Conservation (phyloP, 345 rosid species). For the Lumnitzera littorea region DNA sequence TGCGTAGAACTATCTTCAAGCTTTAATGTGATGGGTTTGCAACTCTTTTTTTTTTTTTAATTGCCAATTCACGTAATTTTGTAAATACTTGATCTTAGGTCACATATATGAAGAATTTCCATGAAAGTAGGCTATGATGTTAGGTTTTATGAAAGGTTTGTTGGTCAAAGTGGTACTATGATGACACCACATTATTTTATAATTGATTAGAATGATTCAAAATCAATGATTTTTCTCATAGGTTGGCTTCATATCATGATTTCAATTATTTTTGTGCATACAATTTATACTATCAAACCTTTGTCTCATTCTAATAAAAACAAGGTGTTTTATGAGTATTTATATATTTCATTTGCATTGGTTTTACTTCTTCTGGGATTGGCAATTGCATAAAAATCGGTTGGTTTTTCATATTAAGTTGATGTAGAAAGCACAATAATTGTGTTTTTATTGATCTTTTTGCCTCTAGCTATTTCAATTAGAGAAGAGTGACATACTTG, state of each 20-base stretch:
- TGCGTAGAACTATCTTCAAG: too few relatives aligned
- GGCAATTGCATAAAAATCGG: constrained; percentile 5
- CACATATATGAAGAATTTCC: constrained; percentile 15
- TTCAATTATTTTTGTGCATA: constrained; percentile 5
- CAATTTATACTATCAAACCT: constrained; percentile 10
- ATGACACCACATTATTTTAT: constrained; percentile 11
- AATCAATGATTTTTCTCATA: constrained; percentile 12
- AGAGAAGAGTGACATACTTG: not conserved
- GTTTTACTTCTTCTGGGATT: constrained; percentile 8
- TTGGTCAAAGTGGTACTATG: constrained; percentile 16
- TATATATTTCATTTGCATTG: constrained; percentile 8
- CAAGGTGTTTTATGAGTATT: constrained; percentile 13
- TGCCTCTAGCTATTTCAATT: not conserved
- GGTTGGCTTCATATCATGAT: constrained; percentile 18
- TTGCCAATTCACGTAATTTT: constrained; percentile 12
- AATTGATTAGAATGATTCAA: constrained; percentile 11
- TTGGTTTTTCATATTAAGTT: constrained; percentile 1
- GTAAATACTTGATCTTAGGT: constrained; percentile 13
- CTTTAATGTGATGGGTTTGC: too few relatives aligned
- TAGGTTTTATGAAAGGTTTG: constrained; percentile 15
- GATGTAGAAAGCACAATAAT: not conserved
- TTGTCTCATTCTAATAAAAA: constrained; percentile 3
- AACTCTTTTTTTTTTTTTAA: too few relatives aligned
- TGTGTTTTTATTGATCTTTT: not conserved
- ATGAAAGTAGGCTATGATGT: constrained; percentile 13